Percentiles rank a stretch among this genome's conserved stretches.
Evolutionary conservation across 75 land plant species (phyloP).

Genomic region (Ceratopteris richardii): DNA sequence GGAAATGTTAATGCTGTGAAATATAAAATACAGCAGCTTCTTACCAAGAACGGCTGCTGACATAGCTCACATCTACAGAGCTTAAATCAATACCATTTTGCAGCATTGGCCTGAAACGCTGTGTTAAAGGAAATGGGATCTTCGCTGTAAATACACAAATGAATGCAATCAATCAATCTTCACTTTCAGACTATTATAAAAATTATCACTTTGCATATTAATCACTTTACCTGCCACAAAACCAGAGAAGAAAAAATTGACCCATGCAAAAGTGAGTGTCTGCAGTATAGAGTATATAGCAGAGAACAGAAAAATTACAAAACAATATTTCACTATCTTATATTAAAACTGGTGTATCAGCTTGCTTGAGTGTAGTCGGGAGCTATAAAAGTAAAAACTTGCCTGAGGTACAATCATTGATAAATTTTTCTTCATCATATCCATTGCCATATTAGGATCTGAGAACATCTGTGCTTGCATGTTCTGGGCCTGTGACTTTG

Average conservation of each 20-base stretch:
- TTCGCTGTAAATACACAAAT: constrained; percentile 48
- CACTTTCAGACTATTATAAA: background rate
- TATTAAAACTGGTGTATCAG: too few relatives aligned
- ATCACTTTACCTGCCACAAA: constrained; percentile 73
- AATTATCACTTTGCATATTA: background rate
- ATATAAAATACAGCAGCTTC: too few relatives aligned
- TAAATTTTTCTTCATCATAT: constrained; percentile 99
- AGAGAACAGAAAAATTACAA: background rate
- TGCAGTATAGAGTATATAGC: constrained; percentile 16
- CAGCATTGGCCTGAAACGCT: constrained; percentile 83
- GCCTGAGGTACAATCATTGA: constrained; percentile 99
- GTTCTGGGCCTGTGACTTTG: constrained; percentile 80
- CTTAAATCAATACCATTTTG: constrained; percentile 98
- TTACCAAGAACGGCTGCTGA: constrained; percentile 99
- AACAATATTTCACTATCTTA: too few relatives aligned
- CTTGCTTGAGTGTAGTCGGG: too few relatives aligned
- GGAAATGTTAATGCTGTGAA: background rate
- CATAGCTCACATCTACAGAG: constrained; percentile 99
- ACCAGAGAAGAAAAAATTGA: constrained; percentile 98
- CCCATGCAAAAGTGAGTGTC: constrained; percentile 99
- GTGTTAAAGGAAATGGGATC: constrained; percentile 92
- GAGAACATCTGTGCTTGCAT: constrained; percentile 95
- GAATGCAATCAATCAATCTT: background rate
- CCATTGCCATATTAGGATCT: constrained; percentile 99
- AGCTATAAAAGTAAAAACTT: background rate